phyloP scores from a whole-genome alignment of 305 asterid genomes.

The Petunia hybrid region DNA sequence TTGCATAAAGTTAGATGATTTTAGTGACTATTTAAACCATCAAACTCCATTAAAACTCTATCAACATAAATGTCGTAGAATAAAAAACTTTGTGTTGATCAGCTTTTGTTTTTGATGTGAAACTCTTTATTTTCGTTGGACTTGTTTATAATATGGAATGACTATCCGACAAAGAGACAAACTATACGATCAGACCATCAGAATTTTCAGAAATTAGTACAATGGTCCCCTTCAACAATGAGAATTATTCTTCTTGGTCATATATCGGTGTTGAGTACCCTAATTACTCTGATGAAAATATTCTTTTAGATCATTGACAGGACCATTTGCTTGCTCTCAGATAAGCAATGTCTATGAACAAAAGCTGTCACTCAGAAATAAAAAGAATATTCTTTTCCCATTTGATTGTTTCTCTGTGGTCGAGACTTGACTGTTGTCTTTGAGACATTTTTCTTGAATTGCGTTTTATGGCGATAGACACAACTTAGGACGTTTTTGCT shows the following conservation, averaged over 20 bases:
- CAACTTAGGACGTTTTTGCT: background rate
- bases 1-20: too few relatives aligned
- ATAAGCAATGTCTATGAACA: conserved; percentile 27
- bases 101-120: background rate
- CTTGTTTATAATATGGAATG: conserved; percentile 2
- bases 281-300: conserved; percentile 2
- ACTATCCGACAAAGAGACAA: conserved; percentile 53
- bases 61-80: background rate
- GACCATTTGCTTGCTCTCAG: conserved; percentile 35
- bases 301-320: conserved; percentile 45
- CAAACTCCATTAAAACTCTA: background rate
- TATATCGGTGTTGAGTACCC: conserved; percentile 22
- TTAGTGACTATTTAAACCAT: too few relatives aligned
- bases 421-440: conserved; percentile 25
- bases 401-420: conserved; percentile 27
- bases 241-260: conserved; percentile 49
- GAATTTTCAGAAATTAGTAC: conserved; percentile 39
- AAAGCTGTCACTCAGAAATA: conserved; percentile 29
- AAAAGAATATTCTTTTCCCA: conserved; percentile 14
- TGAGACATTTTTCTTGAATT: conserved; percentile 30
- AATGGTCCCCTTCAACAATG: conserved; percentile 62
- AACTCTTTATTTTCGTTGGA: background rate
- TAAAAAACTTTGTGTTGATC: background rate
- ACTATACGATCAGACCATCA: conserved; percentile 42
- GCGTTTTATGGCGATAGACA: conserved; percentile 14